Conservation (phyloP, 2,329 filamentous ascomycete species). For the Alternaria sp. region DNA sequence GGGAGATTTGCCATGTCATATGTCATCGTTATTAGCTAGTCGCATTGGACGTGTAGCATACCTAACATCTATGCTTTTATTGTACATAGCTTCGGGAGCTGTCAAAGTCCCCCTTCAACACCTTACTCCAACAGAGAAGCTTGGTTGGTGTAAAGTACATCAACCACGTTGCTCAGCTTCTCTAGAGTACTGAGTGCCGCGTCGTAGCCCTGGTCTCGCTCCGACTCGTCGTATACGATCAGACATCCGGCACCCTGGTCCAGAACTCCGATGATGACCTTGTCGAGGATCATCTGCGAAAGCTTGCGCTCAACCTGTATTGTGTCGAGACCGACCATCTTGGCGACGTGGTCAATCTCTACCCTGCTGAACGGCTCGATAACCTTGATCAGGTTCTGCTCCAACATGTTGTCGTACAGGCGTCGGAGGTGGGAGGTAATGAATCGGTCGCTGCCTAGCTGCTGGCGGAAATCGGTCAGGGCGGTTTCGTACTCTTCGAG, state of each 20-base stretch:
- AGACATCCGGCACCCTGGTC: conserved; percentile 98
- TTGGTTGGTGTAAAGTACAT: conserved; percentile 97
- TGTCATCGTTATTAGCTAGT: conserved; percentile 24
- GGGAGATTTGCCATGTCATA: conserved; percentile 7
- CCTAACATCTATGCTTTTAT: conserved; percentile 39
- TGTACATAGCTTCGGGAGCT: conserved; percentile 32
- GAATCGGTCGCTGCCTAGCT: conserved; percentile 93
- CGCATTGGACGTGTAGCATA: conserved; percentile 15
- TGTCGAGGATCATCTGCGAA: conserved; percentile 99
- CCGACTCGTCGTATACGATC: conserved; percentile 95
- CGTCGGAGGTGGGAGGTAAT: conserved; percentile 95
- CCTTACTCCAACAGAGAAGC: conserved; percentile 87
- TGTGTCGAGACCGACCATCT: conserved; percentile 96
- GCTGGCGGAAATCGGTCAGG: conserved; percentile 86
- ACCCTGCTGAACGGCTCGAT: conserved; percentile 98
- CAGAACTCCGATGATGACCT: conserved; percentile 95
- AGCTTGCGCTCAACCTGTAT: conserved; percentile 98
- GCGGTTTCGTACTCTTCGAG: conserved; percentile 97
- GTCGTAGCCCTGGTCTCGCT: conserved; percentile 92
- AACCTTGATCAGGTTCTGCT: conserved; percentile 99
- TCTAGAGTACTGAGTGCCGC: conserved; percentile 93
- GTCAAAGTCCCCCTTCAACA: not conserved
- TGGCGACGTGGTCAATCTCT: conserved; percentile 94
- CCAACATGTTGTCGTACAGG: conserved; percentile 97
- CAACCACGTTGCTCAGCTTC: conserved; percentile 95